Percentiles rank a stretch among this genome's conserved stretches.
Conservation (phyloP, 2,329 filamentous ascomycete genomes). For the Beauveria sp. region DNA sequence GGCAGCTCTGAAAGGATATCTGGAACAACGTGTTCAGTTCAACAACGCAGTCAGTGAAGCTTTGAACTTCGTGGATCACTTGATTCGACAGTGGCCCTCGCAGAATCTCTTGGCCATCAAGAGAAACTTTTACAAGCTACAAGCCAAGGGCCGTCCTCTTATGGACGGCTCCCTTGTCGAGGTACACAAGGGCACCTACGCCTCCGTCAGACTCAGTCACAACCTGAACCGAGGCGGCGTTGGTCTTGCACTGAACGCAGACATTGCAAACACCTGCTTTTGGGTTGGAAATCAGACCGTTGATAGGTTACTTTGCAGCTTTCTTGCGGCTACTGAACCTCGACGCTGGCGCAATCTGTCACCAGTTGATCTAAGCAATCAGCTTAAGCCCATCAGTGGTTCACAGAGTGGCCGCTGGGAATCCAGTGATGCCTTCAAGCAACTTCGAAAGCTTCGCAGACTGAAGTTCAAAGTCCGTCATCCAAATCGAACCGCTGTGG, state of each 20-base stretch:
- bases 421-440: conserved; percentile 45
- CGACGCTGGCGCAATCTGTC: conserved; percentile 20
- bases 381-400: conserved; percentile 28
- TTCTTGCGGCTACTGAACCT: conserved; percentile 23
- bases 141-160: conserved; percentile 45
- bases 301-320: conserved; percentile 29
- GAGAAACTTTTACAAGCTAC: conserved; percentile 67
- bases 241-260: conserved; percentile 74
- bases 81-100: conserved; percentile 73
- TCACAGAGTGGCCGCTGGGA: conserved; percentile 18
- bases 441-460: conserved; percentile 45
- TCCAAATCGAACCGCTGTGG: conserved; percentile 30
- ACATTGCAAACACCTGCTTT: conserved; percentile 88
- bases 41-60: conserved; percentile 65
- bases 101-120: conserved; percentile 63
- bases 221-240: conserved; percentile 39
- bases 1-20: conserved; percentile 55
- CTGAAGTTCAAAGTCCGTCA: conserved; percentile 51
- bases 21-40: conserved; percentile 52
- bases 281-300: conserved; percentile 47
- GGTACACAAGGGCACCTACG: conserved; percentile 83
- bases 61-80: conserved; percentile 86
- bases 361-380: conserved; percentile 19
- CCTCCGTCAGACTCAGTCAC: conserved; percentile 71
- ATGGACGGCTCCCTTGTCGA: conserved; percentile 52